Evolutionary conservation across 257 asterid genomes (phyloP).

Genomic region (Ocimum tenuiflorum): DNA sequence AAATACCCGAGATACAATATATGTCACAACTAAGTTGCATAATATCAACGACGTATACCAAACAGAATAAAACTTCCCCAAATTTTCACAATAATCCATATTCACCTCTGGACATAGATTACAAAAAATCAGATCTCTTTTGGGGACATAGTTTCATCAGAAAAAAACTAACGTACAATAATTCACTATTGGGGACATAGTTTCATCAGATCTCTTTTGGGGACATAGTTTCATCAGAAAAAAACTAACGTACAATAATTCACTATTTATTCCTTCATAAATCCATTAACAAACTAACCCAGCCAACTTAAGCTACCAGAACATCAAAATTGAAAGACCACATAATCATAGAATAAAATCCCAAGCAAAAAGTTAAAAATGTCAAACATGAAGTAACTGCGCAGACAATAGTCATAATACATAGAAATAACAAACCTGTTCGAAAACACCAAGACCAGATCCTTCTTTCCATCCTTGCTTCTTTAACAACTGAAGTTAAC

Average conservation of each 20-base stretch:
- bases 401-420: neutral
- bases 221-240: neutral
- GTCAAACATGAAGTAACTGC: neutral
- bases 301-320: neutral
- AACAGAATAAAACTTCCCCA: neutral
- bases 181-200: too few species aligned
- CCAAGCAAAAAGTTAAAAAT: neutral
- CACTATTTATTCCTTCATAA: neutral
- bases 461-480: constrained; percentile 97
- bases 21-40: neutral
- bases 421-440: constrained; percentile 45
- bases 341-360: neutral
- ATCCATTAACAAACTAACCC: neutral
- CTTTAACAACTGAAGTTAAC: constrained; percentile 55
- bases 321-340: neutral
- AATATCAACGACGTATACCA: neutral
- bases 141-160: neutral
- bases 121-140: neutral
- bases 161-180: too few species aligned
- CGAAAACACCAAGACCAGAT: constrained; percentile 67
- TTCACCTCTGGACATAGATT: neutral
- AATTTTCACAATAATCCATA: neutral
- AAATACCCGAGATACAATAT: neutral
- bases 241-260: neutral
- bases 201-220: neutral